These are phyloP conservation scores for Phyllosticta ampelicida DNA, from an alignment of 2,329 filamentous ascomycete species.

Conservation along the genomic window DNA sequence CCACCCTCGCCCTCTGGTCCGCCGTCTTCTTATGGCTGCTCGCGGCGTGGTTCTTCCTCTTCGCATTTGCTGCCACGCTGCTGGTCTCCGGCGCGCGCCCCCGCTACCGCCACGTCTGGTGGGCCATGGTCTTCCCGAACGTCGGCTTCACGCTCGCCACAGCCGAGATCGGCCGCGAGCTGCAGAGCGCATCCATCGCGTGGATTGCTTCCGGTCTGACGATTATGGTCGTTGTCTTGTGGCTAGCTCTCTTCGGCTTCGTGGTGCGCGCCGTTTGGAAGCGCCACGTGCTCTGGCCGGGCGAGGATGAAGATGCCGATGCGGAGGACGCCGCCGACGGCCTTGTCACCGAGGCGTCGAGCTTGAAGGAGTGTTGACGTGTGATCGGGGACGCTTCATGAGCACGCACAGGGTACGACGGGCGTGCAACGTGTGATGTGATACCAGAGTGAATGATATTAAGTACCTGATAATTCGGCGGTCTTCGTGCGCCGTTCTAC, in stretches of 20 bases:
- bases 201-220: conserved; percentile 39
- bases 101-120: conserved; percentile 40
- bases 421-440: too few species aligned
- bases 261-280: conserved; percentile 42
- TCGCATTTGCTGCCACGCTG: conserved; percentile 30
- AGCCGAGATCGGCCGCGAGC: conserved; percentile 27
- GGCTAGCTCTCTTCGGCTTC: conserved; percentile 42
- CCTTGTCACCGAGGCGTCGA: not conserved
- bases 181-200: conserved; percentile 25
- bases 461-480: too few species aligned
- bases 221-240: conserved; percentile 41
- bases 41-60: conserved; percentile 45
- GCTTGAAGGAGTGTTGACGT: not conserved
- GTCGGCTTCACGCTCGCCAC: conserved; percentile 34
- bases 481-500: too few species aligned
- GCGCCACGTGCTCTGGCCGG: conserved; percentile 46
- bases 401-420: too few species aligned
- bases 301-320: conserved; percentile 16
- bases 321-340: not conserved
- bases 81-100: conserved; percentile 38
- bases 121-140: conserved; percentile 43
- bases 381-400: too few species aligned
- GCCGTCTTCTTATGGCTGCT: conserved; percentile 56
- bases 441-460: too few species aligned
- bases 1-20: conserved; percentile 36